Evolutionary conservation across 768 basidiomycete species (phyloP).

Genomic region (Symmetrospora coprosmae): DNA sequence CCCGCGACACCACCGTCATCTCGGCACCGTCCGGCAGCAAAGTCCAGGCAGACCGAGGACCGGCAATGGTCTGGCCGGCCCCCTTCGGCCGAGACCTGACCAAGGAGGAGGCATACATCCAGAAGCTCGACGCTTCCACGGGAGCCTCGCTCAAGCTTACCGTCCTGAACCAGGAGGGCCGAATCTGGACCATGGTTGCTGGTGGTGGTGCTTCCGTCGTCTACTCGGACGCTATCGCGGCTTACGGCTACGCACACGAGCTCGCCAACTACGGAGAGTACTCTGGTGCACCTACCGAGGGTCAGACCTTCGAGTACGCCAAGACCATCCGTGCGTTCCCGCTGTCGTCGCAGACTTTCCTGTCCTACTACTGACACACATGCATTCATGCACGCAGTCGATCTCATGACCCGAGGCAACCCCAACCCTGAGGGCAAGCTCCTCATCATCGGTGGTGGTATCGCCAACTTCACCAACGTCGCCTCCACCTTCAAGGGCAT

Average conservation of each 20-base stretch:
- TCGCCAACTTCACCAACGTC: conserved; percentile 98
- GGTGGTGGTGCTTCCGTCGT: conserved; percentile 75
- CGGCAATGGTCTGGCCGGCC: conserved; percentile 77
- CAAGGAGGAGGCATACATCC: conserved; percentile 98
- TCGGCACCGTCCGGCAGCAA: conserved; percentile 46
- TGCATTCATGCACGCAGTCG: conserved; percentile 44
- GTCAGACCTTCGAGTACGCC: conserved; percentile 97
- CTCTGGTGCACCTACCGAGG: conserved; percentile 92
- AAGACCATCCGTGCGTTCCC: conserved; percentile 84
- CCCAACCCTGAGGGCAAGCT: conserved; percentile 69
- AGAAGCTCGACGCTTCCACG: conserved; percentile 90
- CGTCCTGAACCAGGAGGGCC: conserved; percentile 82
- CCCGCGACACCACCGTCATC: conserved; percentile 70
- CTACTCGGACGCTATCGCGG: conserved; percentile 64
- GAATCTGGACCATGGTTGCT: conserved; percentile 99
- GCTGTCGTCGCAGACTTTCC: not conserved
- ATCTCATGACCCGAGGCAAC: conserved; percentile 80
- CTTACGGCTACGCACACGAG: conserved; percentile 89
- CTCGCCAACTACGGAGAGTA: conserved; percentile 99
- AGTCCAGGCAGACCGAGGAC: conserved; percentile 74
- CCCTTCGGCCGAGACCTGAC: conserved; percentile 95
- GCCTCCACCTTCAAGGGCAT: conserved; percentile 99
- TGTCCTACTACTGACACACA: not conserved
- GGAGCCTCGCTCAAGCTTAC: conserved; percentile 97
- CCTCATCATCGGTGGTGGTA: conserved; percentile 98